A percentile compares a stretch with the other conserved stretches of the same genome.
phyloP scores from a whole-genome alignment of 768 basidiomycete genomes.

The Lactarius hatsudake region DNA sequence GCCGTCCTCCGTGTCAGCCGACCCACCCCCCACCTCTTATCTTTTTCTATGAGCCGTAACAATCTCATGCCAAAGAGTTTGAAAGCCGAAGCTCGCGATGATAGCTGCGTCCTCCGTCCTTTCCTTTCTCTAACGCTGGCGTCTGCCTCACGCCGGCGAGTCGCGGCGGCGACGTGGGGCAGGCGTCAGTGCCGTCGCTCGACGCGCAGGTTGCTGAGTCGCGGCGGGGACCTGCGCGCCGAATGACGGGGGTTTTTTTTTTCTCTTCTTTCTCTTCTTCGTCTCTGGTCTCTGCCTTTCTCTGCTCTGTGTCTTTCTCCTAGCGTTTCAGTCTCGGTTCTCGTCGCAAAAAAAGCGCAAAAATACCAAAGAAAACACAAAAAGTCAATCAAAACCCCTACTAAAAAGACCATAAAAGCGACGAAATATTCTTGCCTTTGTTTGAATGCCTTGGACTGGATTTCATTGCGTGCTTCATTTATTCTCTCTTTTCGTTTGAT shows the following conservation, averaged over 20 bases:
- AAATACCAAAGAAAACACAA: not conserved
- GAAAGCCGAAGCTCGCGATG: not conserved
- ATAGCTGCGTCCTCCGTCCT: conserved; percentile 9
- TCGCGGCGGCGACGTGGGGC: conserved; percentile 22
- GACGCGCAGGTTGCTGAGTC: conserved; percentile 11
- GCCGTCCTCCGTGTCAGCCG: not conserved
- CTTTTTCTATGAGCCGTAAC: not conserved
- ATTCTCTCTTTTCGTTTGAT: not conserved
- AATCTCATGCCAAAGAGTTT: not conserved
- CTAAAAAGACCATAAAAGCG: not conserved
- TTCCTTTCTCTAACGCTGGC: conserved; percentile 3
- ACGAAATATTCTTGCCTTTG: not conserved
- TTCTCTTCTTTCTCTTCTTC: not conserved
- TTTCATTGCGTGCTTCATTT: not conserved
- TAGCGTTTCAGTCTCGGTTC: not conserved
- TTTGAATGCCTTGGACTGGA: not conserved
- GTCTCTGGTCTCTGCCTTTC: not conserved
- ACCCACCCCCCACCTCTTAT: not conserved
- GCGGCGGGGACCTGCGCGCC: conserved; percentile 17
- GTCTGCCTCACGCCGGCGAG: conserved; percentile 13
- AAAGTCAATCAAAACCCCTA: not conserved
- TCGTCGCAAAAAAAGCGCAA: not conserved
- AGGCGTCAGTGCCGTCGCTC: conserved; percentile 11
- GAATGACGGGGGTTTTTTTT: conserved; percentile 1
- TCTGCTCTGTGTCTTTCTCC: not conserved